Percentiles rank a stretch among this genome's conserved stretches.
Evolutionary conservation across 2,329 filamentous ascomycete genomes (phyloP).

Genomic region (Apiospora phragmitis): DNA sequence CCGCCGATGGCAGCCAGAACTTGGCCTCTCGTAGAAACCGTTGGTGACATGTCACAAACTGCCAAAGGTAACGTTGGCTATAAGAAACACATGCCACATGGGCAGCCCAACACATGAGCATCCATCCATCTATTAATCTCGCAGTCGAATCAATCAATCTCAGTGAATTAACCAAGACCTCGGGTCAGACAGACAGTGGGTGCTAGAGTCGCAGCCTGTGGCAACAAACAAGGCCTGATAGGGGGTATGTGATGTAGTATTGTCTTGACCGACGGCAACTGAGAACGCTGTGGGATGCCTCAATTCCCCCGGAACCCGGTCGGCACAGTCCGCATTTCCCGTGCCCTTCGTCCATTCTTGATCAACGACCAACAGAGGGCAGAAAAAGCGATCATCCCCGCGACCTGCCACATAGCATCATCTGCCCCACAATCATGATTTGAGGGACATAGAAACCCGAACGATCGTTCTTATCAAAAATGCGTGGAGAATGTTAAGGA

Average conservation of each 20-base stretch:
- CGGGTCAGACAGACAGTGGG: neutral
- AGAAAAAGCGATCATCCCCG: neutral
- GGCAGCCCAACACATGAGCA: slow-evolving; percentile 1
- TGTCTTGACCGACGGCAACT: neutral
- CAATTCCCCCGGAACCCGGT: neutral
- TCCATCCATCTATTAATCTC: neutral
- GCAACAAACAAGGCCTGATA: neutral
- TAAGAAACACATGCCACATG: neutral
- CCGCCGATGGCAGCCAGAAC: neutral
- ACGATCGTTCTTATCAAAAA: neutral
- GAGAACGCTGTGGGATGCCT: neutral
- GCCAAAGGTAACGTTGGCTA: neutral
- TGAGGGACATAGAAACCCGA: neutral
- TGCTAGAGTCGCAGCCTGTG: neutral
- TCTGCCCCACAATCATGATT: neutral
- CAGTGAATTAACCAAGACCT: neutral
- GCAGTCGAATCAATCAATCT: slow-evolving; percentile 5
- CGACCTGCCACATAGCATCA: neutral
- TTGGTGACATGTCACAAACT: neutral
- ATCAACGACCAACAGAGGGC: neutral
- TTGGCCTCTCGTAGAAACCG: neutral
- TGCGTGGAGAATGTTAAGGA: neutral
- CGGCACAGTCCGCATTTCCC: neutral
- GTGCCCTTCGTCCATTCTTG: neutral
- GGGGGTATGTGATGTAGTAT: neutral